Base-by-base conservation (phyloP, 2,329 filamentous ascomycete genomes). In the Metarhizium sp. region DNA sequence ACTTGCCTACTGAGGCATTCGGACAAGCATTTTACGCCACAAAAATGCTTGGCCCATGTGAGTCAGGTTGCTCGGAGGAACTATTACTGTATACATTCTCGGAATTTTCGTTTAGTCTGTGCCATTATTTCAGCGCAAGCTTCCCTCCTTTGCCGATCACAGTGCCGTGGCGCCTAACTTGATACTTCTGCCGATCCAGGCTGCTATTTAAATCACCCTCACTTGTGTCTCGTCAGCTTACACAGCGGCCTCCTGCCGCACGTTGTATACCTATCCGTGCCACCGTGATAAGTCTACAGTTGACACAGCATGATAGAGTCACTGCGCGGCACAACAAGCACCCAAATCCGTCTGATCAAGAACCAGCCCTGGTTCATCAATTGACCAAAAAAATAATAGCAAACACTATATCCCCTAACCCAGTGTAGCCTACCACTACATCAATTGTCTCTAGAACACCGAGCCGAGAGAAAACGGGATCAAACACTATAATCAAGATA, bases 401-500 rank as follows among this genome's bases (percentile, higher is more conserved):
- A 48, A 30, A 30, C 20, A 48, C 18, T 48, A 29, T 48, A 29
- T 48, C 25, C 25, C 45, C 20, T 48, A 30, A 11, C 50, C 20
- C 43, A 16, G 45, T 36, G 50, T 43, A 55, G 50, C 45, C 10
- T 53, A 42, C 20, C 36, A 30, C 43, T 53, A 53, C 43, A 48
- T 43, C 20, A 48, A 40, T 8, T 53, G 45, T 53, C 52, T 48
- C 51, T 40, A 49, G 32, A 52, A 55, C 54, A 52, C 50, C 50
- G 34, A 55, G 50, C 25, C 11, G 51, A 50, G 38, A 49, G 36
- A 40, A 38, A 10, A 7, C n/a, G 34, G 43, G 40, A 53, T 53
- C 29, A 51, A 53, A 25, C 34, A 51, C 38, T 25, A 51, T 32
- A 43, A 47, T 46, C 53, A 47, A 48, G 51, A 57, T 49, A 52